phyloP scores from a whole-genome alignment of 129 eudicot genomes.

The Tagetes erecta region DNA sequence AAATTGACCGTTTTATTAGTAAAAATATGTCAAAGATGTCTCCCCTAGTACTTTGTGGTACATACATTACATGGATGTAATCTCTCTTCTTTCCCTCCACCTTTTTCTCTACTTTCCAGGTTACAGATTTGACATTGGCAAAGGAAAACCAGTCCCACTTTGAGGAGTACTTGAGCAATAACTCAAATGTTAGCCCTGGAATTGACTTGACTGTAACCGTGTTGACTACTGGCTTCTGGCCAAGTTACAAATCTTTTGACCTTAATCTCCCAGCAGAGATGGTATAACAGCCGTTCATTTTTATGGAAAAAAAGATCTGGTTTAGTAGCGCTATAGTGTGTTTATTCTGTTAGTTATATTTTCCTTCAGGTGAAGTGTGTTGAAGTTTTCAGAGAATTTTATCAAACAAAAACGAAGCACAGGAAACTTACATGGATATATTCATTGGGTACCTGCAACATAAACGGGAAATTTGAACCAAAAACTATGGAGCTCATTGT shows the following conservation, averaged over 20 bases:
- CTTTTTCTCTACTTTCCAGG: slow-evolving; percentile 44
- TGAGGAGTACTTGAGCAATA: slow-evolving; percentile 69
- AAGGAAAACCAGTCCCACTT: slow-evolving; percentile 79
- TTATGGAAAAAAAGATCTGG: neutral
- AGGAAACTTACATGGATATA: slow-evolving; percentile 97
- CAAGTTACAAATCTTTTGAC: slow-evolving; percentile 90
- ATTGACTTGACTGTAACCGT: slow-evolving; percentile 87
- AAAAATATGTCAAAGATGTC: neutral
- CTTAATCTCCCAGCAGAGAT: slow-evolving; percentile 87
- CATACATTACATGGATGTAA: neutral
- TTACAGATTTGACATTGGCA: slow-evolving; percentile 88
- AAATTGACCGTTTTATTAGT: neutral
- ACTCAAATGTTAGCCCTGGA: slow-evolving; percentile 61
- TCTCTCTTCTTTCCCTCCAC: neutral
- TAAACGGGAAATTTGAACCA: slow-evolving; percentile 82
- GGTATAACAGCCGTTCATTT: slow-evolving; percentile 41
- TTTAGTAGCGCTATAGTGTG: neutral
- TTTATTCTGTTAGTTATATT: slow-evolving; percentile 11
- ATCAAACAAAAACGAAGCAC: slow-evolving; percentile 94
- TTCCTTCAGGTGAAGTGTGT: slow-evolving; percentile 74
- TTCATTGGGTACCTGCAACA: slow-evolving; percentile 92
- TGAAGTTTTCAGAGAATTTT: slow-evolving; percentile 89
- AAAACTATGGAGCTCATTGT: slow-evolving; percentile 89
- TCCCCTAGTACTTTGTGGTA: neutral
- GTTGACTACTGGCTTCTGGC: slow-evolving; percentile 91